A percentile compares a stretch with the other conserved stretches of the same genome.
Conservation (phyloP, 306 rosid species). For the Vigna mungo region DNA sequence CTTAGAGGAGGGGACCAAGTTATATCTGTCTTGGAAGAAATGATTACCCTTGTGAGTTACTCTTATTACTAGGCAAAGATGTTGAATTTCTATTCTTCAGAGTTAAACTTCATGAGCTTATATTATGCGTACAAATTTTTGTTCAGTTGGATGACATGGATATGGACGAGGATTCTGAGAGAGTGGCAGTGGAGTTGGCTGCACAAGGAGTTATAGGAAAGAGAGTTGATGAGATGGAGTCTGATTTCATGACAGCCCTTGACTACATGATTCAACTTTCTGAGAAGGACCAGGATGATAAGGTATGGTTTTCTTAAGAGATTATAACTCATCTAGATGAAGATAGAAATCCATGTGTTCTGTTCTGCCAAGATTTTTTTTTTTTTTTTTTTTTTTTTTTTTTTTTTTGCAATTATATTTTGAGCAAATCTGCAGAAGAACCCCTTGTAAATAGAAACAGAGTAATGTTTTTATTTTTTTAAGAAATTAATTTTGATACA, state of each 20-base stretch:
- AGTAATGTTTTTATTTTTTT: background rate
- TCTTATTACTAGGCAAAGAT: too few relatives aligned
- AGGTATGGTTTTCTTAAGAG: constrained; percentile 56
- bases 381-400: background rate
- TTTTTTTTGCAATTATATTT: background rate
- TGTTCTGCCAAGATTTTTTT: background rate
- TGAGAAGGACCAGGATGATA: constrained; percentile 83
- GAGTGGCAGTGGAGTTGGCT: constrained; percentile 92
- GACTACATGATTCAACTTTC: constrained; percentile 94
- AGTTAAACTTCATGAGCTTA: background rate
- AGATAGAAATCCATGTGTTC: constrained; percentile 11
- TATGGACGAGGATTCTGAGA: constrained; percentile 90
- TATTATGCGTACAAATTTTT: constrained; percentile 8
- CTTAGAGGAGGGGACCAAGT: constrained; percentile 94
- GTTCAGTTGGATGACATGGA: constrained; percentile 85
- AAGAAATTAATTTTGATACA: background rate
- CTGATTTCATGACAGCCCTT: constrained; percentile 88
- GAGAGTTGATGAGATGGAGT: constrained; percentile 96
- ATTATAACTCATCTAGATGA: constrained; percentile 1
- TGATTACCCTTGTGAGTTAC: constrained; percentile 67
- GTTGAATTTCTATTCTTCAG: background rate
- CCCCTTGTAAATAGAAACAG: background rate
- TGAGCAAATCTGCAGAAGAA: background rate
- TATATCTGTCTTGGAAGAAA: constrained; percentile 84
- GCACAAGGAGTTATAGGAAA: constrained; percentile 97